A percentile compares a stretch with the other conserved stretches of the same genome.
phyloP scores from a whole-genome alignment of 352 stramenopile genomes.

The Aphanomyces stellatus region DNA sequence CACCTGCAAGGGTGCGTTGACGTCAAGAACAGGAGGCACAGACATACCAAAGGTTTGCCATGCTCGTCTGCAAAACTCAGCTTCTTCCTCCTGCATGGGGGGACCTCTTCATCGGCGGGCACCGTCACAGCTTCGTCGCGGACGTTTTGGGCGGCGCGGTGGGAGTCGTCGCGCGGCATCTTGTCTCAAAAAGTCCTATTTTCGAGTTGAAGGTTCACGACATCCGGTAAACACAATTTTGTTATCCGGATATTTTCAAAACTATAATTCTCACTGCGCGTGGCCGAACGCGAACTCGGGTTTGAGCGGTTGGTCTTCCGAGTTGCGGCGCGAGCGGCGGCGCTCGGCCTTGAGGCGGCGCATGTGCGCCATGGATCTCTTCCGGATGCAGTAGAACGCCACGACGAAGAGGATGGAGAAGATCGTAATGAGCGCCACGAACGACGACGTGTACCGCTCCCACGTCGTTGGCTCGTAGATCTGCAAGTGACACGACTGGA shows the following conservation, averaged over 20 bases:
- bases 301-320: conserved; percentile 20
- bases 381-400: conserved; percentile 79
- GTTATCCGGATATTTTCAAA: background rate
- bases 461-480: conserved; percentile 89
- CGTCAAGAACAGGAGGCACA: background rate
- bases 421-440: conserved; percentile 67
- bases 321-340: conserved; percentile 49
- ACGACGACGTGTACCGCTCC: conserved; percentile 71
- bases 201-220: too few species aligned
- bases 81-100: conserved; percentile 1
- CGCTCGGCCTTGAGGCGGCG: conserved; percentile 89
- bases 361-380: conserved; percentile 60
- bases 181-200: too few species aligned
- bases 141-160: background rate
- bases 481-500: conserved; percentile 90
- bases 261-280: too few species aligned
- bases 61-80: conserved; percentile 15
- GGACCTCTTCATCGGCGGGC: too few species aligned
- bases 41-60: conserved; percentile 2
- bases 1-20: background rate
- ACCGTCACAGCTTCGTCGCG: too few species aligned
- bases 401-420: conserved; percentile 55
- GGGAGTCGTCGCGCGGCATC: background rate
- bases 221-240: too few species aligned
- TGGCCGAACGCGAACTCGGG: conserved; percentile 11